Evolutionary conservation across 2,329 filamentous ascomycete genomes (phyloP).

Genomic region (Tolypocladium tundrense): DNA sequence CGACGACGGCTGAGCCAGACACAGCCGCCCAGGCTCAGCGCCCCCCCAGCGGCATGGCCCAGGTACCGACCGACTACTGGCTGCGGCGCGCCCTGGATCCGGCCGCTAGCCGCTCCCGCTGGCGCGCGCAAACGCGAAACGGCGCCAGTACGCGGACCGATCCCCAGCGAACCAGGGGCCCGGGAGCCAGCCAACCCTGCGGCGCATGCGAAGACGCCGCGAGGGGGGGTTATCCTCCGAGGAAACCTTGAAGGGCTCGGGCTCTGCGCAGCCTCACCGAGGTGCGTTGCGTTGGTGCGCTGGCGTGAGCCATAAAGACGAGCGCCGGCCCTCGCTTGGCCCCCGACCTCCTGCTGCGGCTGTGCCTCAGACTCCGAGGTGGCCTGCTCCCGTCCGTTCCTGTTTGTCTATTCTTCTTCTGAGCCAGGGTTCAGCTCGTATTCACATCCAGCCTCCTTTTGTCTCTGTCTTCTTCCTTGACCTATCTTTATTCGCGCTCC

Average conservation of each 20-base stretch:
- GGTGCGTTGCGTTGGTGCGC: not conserved
- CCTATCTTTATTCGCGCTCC: not conserved
- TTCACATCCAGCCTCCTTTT: not conserved
- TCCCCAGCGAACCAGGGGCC: not conserved
- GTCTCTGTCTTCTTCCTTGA: not conserved
- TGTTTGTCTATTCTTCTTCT: not conserved
- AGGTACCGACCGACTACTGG: not conserved
- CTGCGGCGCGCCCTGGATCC: not conserved
- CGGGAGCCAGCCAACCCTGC: not conserved
- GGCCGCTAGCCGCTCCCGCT: not conserved
- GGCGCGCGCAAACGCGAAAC: slow-evolving; percentile 4
- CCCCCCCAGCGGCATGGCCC: not conserved
- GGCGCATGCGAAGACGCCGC: not conserved
- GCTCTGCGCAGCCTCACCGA: no score
- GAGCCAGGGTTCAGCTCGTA: not conserved
- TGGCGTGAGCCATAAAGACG: not conserved
- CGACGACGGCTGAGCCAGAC: not conserved
- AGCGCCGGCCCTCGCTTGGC: not conserved
- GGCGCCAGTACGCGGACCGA: no score
- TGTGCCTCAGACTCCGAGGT: not conserved
- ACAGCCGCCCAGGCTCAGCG: no score
- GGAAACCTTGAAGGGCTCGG: not conserved
- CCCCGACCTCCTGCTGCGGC: not conserved
- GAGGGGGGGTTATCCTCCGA: not conserved
- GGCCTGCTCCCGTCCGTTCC: not conserved